Evolutionary conservation across 441 rosid species (phyloP), one percentile per base, ranked within the genome.

Genomic region (Erodium chrysanthum): DNA sequence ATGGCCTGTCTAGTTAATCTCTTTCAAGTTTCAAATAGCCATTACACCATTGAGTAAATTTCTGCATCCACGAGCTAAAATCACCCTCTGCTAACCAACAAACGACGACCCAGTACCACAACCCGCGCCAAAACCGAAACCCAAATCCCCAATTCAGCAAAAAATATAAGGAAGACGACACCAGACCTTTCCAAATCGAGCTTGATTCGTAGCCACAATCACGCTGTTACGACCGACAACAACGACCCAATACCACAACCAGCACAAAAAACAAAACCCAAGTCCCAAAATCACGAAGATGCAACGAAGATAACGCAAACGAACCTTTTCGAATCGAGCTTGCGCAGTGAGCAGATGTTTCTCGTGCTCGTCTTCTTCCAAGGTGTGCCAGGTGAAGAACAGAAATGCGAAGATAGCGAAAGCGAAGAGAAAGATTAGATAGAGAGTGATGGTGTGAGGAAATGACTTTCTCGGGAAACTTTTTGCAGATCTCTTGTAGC

Each of bases 351-450:
- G 25, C 25, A 18, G 12, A 20, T 25, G 61, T 21, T 8, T 18
- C 61, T 10, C 23, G 25, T 9, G 61, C 11, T 54, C 61, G 61
- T 81, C 84, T 18, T 78, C 88, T 65, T 84, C 85, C 72, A 79
- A 75, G 20, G 80, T 66, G 79, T 74, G 73, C 67, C 74, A 69
- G 21, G 88, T 68, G 78, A 69, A 80, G 70, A 80, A 72, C 69
- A 83, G 65, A 52, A 86, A 81, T 33, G 86, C 2, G 70, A 82
- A 75, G 56, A 85, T 75, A 37, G 88, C 81, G 56, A 77, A 77
- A 52, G 83, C 79, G 56, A 86, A 78, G 64, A 88, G 77, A 65
- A 85, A 42, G 81, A 79, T 59, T 31, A 85, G 66, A 82, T 80
- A 85, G 14, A 86, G 60, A 69, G 83, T 65, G 70, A 81, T 33